Conservation (phyloP, 345 rosid species). For the Triadica sebifera region DNA sequence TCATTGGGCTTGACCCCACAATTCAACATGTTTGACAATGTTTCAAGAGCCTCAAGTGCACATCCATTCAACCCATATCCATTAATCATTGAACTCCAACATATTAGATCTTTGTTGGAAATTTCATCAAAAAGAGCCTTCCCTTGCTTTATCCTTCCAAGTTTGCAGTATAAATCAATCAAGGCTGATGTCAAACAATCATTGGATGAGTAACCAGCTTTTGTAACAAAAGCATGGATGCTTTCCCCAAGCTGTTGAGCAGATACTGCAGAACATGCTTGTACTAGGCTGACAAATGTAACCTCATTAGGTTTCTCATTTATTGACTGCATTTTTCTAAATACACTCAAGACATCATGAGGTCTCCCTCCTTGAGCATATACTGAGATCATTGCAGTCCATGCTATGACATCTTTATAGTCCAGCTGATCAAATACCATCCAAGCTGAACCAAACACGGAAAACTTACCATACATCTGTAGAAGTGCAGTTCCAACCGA, state of each 20-base stretch:
- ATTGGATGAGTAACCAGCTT: conserved; percentile 14
- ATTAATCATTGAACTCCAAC: conserved; percentile 19
- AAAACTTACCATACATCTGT: conserved; percentile 15
- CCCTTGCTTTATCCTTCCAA: conserved; percentile 10
- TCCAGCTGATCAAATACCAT: conserved; percentile 5
- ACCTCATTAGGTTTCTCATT: conserved; percentile 15
- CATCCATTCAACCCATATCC: conserved; percentile 19
- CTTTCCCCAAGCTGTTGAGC: conserved; percentile 2
- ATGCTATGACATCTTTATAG: conserved; percentile 7
- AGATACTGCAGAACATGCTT: conserved; percentile 7
- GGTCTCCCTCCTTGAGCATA: conserved; percentile 12
- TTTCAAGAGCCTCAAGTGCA: conserved; percentile 15
- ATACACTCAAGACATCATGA: conserved; percentile 4
- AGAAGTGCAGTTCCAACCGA: conserved; percentile 2
- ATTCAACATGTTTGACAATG: conserved; percentile 17
- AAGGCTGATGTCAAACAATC: neutral
- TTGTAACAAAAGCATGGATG: neutral
- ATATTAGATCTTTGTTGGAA: conserved; percentile 13
- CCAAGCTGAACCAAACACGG: conserved; percentile 8
- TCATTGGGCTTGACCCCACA: conserved; percentile 17
- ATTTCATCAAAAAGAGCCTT: conserved; percentile 1
- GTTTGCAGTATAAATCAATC: conserved; percentile 20
- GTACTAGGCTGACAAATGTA: conserved; percentile 12
- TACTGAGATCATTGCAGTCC: conserved; percentile 16
- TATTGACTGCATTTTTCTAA: conserved; percentile 3